Base-by-base conservation (phyloP, 208 protist genomes). In the Naegleria lovaniensis region DNA sequence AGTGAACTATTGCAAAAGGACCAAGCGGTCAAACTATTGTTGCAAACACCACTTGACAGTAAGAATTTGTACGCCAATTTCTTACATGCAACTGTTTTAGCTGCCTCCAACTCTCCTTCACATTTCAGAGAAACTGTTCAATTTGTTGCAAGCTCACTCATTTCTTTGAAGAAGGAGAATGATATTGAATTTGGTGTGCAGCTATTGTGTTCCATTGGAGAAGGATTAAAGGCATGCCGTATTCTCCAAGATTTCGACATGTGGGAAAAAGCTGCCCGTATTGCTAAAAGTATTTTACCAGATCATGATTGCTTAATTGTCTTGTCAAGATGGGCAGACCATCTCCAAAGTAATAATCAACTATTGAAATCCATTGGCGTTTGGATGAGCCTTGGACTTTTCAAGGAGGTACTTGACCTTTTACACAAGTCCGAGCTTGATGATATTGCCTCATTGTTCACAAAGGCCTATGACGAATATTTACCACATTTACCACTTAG, bases 381-480 rank as follows among this genome's bases (percentile, higher is more conserved):
- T 11, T 89, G 36, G 22, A 89, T 89, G 85, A 43, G 33, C 39
- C 59, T 89, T 11, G 85, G 85, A 25, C 25, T 89, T 25, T 89
- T 89, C 29, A 89, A 67, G 19, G 85, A 89, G 39, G 85, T 89
- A 7, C 29, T 89, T 0, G 48, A 89, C 67, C n/a, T 89, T 1
- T 67, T 89, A 39, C 41, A 89, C 25, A 58, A 89, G 39, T 67
- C 48, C 13, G 48, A 89, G 40, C 51, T 89, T 6, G 41, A 89
- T 67, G 85, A 89, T 67, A 89, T 89, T 89, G 85, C 48, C n/a
- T 39, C 48, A 25, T 25, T 89, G n/a, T 89, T 89, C n/a, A 41
- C n/a, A 0, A 89, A 89, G n/a, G 85, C 85, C 22, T 89, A 40
- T 52, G 41, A 43, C 3, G 40, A 52, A 55, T 36, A 87, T 58